phyloP scores from a whole-genome alignment of 164 flowering plant species.

The Tinospora cordifolia region DNA sequence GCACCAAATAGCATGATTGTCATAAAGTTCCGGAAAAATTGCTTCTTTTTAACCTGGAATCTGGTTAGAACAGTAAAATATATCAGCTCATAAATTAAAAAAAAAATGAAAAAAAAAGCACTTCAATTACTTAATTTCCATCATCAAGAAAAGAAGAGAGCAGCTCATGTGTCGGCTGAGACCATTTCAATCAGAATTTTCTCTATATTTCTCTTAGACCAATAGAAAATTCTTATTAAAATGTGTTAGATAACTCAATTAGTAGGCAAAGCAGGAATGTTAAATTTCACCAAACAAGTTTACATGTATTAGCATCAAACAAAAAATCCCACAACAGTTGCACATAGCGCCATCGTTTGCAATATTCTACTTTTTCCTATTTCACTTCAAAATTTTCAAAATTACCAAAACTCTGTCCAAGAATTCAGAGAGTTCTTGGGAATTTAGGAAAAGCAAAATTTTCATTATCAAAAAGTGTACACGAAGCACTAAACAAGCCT shows the following conservation, averaged over 20 bases:
- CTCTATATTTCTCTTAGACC: too few relatives aligned
- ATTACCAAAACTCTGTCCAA: background rate
- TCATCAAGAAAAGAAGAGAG: background rate
- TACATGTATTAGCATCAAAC: too few relatives aligned
- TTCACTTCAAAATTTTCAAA: background rate
- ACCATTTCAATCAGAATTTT: too few relatives aligned
- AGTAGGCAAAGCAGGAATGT: too few relatives aligned
- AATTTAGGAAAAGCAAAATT: background rate
- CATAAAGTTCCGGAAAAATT: conserved; percentile 68
- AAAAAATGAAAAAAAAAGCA: background rate
- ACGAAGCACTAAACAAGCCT: background rate
- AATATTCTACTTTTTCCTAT: background rate
- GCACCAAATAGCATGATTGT: conserved; percentile 78
- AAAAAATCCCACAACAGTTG: too few relatives aligned
- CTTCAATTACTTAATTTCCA: background rate
- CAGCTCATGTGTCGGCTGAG: too few relatives aligned
- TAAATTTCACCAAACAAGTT: too few relatives aligned
- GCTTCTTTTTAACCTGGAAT: conserved; percentile 90
- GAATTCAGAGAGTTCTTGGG: background rate
- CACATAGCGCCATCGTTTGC: too few relatives aligned
- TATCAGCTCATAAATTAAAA: background rate
- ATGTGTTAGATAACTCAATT: too few relatives aligned
- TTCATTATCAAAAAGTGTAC: background rate
- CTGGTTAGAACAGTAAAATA: conserved; percentile 25
- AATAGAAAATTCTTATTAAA: too few relatives aligned